Evolutionary conservation across 2,329 filamentous ascomycete genomes (phyloP), one percentile per base, ranked within the genome.

Genomic region (Venturia carpophila): DNA sequence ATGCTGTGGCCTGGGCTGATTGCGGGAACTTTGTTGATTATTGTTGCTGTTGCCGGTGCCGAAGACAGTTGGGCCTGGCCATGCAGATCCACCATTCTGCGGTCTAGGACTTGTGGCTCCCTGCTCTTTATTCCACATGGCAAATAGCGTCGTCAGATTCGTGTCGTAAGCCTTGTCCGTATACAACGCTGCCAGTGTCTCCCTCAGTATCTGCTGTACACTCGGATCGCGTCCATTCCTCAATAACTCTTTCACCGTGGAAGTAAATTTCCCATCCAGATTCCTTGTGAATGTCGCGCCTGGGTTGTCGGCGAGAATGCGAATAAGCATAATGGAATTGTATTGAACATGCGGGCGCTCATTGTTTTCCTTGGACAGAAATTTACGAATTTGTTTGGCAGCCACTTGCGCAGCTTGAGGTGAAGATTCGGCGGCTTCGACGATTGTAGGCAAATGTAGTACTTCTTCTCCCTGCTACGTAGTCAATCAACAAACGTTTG

Each of bases 271-370:
- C 72, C 87, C 83, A 75, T 97, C 92, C 52, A 97, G 76, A 74
- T 96, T 92, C 69, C 89, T 84, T n/a, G 93, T 96, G 72, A 99
- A 99, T 1, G 87, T 91, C 64, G 84, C 83, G 39, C 93, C 93
- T 0, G 94, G 94, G 74, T 99, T 97, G 75, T 97, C 92, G 70
- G 87, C 83, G 69, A 99, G 80, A 72, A 99, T 99, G 67, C 93
- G 88, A 70, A 95, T 82, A 65, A 99, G 84, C 94, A 97, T 97
- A 72, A 97, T 87, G 68, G 91, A 89, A 78, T 97, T 97, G 82
- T 97, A 97, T 76, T 97, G 93, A 70, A 87, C 86, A 71, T 89
- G 86, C 11, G 90, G 85, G 56, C 80, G 77, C 42, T 73, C 73
- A 69, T 77, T 81, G 76, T 90, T 86, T 58, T 92, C 89, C 69